Base-by-base conservation (phyloP, 345 rosid genomes). In the Aquilaria sinensis region DNA sequence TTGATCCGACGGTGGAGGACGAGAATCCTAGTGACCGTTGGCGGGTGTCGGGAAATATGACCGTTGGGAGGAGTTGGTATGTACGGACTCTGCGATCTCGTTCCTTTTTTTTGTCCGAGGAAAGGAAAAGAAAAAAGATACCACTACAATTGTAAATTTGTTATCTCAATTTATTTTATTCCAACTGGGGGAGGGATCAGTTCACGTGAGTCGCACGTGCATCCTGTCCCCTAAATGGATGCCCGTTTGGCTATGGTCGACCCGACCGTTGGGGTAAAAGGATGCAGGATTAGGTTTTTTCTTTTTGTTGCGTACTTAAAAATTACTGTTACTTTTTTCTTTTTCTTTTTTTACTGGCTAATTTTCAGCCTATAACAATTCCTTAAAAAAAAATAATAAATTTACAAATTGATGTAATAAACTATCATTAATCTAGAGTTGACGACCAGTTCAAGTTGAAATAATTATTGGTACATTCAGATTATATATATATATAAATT, bases 11-110 rank as follows among this genome's bases (percentile, higher is more conserved):
- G 96, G 92, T 58, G 29, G 54, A 53, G 51, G 73, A 63, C 9
- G 47, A 29, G 31, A 69, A 56, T 67, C 75, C 60, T 73, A 53
- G 88, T 86, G 86, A 86, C 99, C 99, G 99, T 90, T 94, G 82
- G 77, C 12, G 51, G 3, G 60, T 55, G 96, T 93, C 96, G 89
- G 91, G 82, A 75, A 90, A 90, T 86, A 80, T 86, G 85, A 90
- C 99, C 99, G 99, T 94, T 93, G 85, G 57, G 67, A 67, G 78
- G 70, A 54, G 76, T 77, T 72, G 75, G 75, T 70, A 37, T 5
- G 89, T 84, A 82, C 85, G 87, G 84, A 58, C 66, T 4, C 52
- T 61, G 61, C 58, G 62, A 58, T 9, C 15, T 56, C 57, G 68
- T 8, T 60, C 29, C 7, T 3, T 10, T 14, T 15, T n/a, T 49